A percentile compares a stretch with the other conserved stretches of the same genome.
Evolutionary conservation across 2,329 filamentous ascomycete species (phyloP).

Genomic region (Colletotrichum sublineola): DNA sequence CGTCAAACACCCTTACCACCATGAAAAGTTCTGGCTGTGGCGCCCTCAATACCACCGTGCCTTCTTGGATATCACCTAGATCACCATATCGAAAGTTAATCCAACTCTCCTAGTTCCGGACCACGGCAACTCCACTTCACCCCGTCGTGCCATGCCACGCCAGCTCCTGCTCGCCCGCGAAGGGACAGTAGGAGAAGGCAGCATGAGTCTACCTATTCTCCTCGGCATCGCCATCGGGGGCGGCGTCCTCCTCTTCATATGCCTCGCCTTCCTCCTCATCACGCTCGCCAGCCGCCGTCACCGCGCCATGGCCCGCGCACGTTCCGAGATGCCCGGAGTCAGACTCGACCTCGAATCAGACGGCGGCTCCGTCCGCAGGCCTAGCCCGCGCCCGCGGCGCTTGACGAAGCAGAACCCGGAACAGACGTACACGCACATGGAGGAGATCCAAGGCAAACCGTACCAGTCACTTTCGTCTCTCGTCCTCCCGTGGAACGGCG

Average conservation of each 20-base stretch:
- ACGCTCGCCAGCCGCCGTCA: conserved; percentile 53
- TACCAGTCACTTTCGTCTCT: conserved; percentile 28
- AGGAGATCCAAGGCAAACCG: conserved; percentile 25
- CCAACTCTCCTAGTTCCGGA: neutral
- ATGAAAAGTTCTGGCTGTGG: conserved; percentile 15
- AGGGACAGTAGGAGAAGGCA: neutral
- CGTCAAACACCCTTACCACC: neutral
- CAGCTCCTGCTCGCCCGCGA: conserved; percentile 16
- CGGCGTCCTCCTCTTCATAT: conserved; percentile 60
- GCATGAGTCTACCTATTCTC: conserved; percentile 52
- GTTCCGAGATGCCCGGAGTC: neutral
- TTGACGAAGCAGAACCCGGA: conserved; percentile 26
- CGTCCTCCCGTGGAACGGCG: conserved; percentile 45
- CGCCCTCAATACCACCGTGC: neutral
- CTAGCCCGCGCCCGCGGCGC: conserved; percentile 35
- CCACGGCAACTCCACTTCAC: neutral
- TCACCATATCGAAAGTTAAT: neutral
- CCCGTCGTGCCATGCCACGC: conserved; percentile 7
- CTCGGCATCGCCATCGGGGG: conserved; percentile 63
- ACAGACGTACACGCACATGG: conserved; percentile 27
- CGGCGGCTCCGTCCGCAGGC: conserved; percentile 15
- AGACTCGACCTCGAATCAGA: conserved; percentile 23
- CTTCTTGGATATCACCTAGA: neutral
- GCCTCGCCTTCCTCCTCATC: conserved; percentile 58
- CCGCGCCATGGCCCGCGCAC: conserved; percentile 38